Conservation (phyloP, 768 basidiomycete genomes). For the Mycena pura region DNA sequence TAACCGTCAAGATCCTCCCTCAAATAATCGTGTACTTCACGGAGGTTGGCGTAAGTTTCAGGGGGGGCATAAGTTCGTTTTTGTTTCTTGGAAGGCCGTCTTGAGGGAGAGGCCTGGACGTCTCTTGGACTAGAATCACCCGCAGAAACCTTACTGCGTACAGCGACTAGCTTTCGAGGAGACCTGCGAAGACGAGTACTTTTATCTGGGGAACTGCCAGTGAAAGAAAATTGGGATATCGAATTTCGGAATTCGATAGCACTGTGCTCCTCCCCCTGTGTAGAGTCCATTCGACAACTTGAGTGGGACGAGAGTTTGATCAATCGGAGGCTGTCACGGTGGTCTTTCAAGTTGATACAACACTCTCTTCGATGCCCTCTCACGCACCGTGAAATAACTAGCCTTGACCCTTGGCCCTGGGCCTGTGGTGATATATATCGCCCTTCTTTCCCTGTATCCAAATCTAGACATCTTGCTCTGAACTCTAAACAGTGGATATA, state of each 20-base stretch:
- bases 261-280: background rate
- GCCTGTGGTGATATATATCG: background rate
- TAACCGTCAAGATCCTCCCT: conserved; percentile 62
- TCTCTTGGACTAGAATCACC: background rate
- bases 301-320: no score
- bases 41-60: conserved; percentile 59
- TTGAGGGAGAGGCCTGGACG: background rate
- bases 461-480: no score
- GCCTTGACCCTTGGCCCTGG: background rate
- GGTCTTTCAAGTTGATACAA: no score
- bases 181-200: conserved; percentile 14
- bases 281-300: no score
- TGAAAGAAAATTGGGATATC: conserved; percentile 11
- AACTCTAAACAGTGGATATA: no score
- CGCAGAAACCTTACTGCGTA: background rate
- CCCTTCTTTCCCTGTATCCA: no score
- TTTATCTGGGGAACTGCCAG: background rate
- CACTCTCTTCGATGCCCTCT: no score
- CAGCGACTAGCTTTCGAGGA: conserved; percentile 12
- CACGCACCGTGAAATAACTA: no score
- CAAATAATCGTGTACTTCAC: conserved; percentile 59
- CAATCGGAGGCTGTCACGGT: no score
- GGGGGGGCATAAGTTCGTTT: conserved; percentile 57
- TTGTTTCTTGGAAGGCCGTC: conserved; percentile 33
- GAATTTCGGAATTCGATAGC: conserved; percentile 8